Base-by-base conservation (phyloP, 1,139 yeast species). In the Yamadazyma pseudoaaseri region DNA sequence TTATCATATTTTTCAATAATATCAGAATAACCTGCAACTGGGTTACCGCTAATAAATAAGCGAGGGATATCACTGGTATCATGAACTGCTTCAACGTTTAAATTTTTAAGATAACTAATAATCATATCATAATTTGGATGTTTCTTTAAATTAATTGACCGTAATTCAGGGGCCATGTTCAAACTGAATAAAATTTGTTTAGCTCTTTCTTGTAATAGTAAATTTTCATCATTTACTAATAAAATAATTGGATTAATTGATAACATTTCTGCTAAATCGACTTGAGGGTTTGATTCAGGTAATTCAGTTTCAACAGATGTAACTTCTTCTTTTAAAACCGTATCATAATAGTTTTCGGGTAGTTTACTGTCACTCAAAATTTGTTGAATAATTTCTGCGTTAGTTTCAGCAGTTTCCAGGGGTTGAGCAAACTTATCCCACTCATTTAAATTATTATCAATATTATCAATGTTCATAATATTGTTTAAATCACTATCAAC, bases 121-220 rank as follows among this genome's bases (percentile, higher is more conserved):
- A 62, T 54, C 16, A 49, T 47, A 3, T 43, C 30, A 35, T 52
- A 52, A 35, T 60, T 55, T 12, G 69, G 69, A 39, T 62, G 69
- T 35, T 55, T 60, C 12, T 45, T 48, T 32, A 62, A 48, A 33
- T 59, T 49, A 4, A 62, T 58, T 3, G 52, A 42, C 34, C 54
- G 52, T 12, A 66, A 59, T 37, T 62, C 65, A 1, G 69, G 69
- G n/a, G 48, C 52, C 18, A 62, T 57, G 35, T 47, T 47, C 12
- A 60, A 39, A 16, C 44, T 47, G 12, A 47, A 38, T 18, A 62
- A 42, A 8, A 54, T 52, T 17, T 52, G 50, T 30, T 44, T 46
- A 15, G 57, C 50, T 33, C 43, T 35, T 16, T 46, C 49, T 38
- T 58, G 60, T 30, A 50, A 41, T 9, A 39, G 30, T 6, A 48